Base-by-base conservation (phyloP, 805 yeast species). In the Blastobotrys terrestris region DNA sequence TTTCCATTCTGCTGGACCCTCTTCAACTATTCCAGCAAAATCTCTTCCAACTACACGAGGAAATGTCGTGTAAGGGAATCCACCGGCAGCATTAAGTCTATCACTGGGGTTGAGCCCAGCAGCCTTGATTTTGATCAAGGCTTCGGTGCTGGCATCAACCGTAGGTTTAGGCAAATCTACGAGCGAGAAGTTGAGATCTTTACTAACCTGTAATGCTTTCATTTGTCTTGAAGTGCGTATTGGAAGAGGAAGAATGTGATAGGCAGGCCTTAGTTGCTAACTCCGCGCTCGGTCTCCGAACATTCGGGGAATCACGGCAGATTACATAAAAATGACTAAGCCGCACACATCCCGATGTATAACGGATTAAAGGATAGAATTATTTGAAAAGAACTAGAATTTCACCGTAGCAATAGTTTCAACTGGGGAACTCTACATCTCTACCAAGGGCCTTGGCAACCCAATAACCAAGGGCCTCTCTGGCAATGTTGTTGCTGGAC, bases 401-500 rank as follows among this genome's bases (percentile, higher is more conserved):
- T n/a, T n/a, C n/a, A n/a, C n/a, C n/a, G n/a, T n/a, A n/a, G n/a
- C n/a, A n/a, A n/a, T n/a, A 26, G 11, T 6, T 26, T 26, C 11
- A 26, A 26, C 11, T 26, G 19, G 53, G 53, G 16, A 39, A 39
- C 2, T n/a, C 26, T 13, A 46, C 50, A 15, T 50, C 21, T 14
- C 53, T 20, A 3, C 53, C 53, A 11, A 50, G 41, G 16, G 53
- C n/a, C 41, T 50, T 39, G 8, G 50, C 50, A 13, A 50, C 53
- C 44, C 46, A 50, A 21, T 50, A 50, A 14, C 53, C 53, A 11
- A 50, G 46, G 2, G 53, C 45, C 19, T 50, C 49, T 35, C 53
- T 21, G 31, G 45, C 53, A 22, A 50, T 45, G 44, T 50, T 50
- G 39, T 50, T 50, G 46, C 53, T 50, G 15, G 49, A 45, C 53